A percentile compares a stretch with the other conserved stretches of the same genome.
These are phyloP conservation scores for Fusarium circinatum DNA, from an alignment of 2,329 filamentous ascomycete species.

Conservation along the genomic window DNA sequence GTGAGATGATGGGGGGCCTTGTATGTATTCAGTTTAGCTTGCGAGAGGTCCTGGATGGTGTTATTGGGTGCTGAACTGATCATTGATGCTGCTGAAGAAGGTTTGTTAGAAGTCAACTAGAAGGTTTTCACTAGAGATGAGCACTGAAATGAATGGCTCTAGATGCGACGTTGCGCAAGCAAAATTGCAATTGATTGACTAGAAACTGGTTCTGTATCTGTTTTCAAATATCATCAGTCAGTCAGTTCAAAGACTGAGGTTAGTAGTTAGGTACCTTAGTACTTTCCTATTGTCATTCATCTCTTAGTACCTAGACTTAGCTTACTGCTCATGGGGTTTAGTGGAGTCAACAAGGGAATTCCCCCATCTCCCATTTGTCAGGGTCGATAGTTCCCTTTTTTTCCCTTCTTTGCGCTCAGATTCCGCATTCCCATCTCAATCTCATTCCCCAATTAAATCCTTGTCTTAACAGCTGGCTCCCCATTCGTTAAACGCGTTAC, in stretches of 20 bases:
- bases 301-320: background rate
- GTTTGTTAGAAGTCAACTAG: conserved; percentile 11
- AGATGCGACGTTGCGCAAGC: background rate
- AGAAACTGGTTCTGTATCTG: background rate
- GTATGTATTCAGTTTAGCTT: conserved; percentile 5
- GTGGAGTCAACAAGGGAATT: conserved; percentile 3
- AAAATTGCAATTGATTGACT: background rate
- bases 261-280: background rate
- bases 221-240: background rate
- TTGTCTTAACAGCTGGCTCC: conserved; percentile 3
- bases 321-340: background rate
- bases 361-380: background rate
- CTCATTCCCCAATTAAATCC: background rate
- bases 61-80: background rate
- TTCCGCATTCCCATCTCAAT: conserved; percentile 13
- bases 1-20: background rate
- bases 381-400: background rate
- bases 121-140: conserved; percentile 13
- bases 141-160: background rate
- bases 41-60: background rate
- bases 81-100: background rate
- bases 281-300: background rate
- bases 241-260: background rate
- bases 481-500: background rate
- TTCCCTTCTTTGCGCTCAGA: background rate